Conservation (phyloP, 2,329 filamentous ascomycete species). For the Trichoderma guizhouense region DNA sequence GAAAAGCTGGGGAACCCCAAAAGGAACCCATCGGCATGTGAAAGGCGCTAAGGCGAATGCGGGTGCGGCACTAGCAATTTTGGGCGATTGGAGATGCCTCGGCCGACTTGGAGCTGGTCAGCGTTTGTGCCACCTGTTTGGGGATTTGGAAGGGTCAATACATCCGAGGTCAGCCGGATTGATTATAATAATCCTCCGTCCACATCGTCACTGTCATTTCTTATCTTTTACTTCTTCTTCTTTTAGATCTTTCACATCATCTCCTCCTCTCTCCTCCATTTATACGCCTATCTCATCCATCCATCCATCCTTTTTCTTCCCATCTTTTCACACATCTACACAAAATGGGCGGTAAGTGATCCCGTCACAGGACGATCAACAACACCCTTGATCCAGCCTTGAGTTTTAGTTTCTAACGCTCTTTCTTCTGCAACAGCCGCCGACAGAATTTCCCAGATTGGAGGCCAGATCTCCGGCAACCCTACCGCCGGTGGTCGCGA, state of each 20-base stretch:
- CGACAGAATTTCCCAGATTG: conserved; percentile 58
- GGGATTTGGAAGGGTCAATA: background rate
- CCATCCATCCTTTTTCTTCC: background rate
- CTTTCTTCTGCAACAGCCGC: conserved; percentile 40
- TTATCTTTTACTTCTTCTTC: background rate
- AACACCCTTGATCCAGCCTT: background rate
- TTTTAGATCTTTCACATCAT: background rate
- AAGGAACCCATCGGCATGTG: conserved; percentile 16
- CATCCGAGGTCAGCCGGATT: conserved; percentile 14
- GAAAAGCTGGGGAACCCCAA: conserved; percentile 12
- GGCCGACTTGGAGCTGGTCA: conserved; percentile 25
- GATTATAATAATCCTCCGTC: background rate
- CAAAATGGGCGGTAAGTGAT: conserved; percentile 39
- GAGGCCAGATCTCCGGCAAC: conserved; percentile 61
- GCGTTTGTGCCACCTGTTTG: conserved; percentile 15
- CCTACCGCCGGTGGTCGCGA: conserved; percentile 50
- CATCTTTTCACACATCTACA: conserved; percentile 20
- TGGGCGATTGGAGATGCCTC: conserved; percentile 32
- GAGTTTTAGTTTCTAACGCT: conserved; percentile 16
- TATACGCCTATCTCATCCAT: background rate
- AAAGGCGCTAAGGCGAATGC: conserved; percentile 19
- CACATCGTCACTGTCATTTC: background rate
- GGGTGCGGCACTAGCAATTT: conserved; percentile 5
- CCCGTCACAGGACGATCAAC: background rate
- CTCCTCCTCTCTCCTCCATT: background rate